Base-by-base conservation (phyloP, 495 filamentous ascomycete genomes). In the Penicillium cataractarum region DNA sequence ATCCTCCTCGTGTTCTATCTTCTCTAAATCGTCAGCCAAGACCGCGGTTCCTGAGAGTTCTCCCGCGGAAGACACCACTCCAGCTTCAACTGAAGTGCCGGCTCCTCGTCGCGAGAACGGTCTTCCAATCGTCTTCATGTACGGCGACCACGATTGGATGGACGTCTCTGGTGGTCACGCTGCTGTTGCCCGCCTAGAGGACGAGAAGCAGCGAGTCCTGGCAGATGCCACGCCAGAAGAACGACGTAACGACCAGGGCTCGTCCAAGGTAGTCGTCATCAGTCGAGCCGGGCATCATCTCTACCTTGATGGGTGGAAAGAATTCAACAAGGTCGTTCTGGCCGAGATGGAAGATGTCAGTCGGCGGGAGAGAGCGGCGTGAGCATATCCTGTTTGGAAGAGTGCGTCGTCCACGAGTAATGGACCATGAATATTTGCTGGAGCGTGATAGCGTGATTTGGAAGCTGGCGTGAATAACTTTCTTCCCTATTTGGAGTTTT, bases 101-200 rank as follows among this genome's bases (percentile, higher is more conserved):
- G 51, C 60, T 24, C 65, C 76, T 52, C 65, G 64, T 46, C 79
- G 84, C 8, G 92, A 96, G 69, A 89, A 83, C 3, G 94, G 93
- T 4, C 80, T 92, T 55, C 95, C 95, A 0, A 81, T 97, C 32
- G 84, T 97, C 12, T 84, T 98, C 68, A 91, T 97, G 89, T 99
- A 99, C 69, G 95, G 95, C 58, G 92, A 97, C 68, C 86, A 93
- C 68, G 95, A 99, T 79, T 99, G 95, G 95, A 98, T 99, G 95
- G 96, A 98, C 67, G 86, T 94, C 13, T 84, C 85, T 0, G 96
- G 94, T 17, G 95, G 95, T 1, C 88, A 85, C 62, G 92, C 91
- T 0, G 87, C 93, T 0, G 85, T 89, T 68, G 83, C 92, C 76
- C 95, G 91, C 78, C 81, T 97, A 15, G 86, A 89, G 62, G 84